Percentiles rank a stretch among this genome's conserved stretches.
These are phyloP conservation scores for Quercus phellos DNA, from an alignment of 331 rosid species.

Conservation along the genomic window DNA sequence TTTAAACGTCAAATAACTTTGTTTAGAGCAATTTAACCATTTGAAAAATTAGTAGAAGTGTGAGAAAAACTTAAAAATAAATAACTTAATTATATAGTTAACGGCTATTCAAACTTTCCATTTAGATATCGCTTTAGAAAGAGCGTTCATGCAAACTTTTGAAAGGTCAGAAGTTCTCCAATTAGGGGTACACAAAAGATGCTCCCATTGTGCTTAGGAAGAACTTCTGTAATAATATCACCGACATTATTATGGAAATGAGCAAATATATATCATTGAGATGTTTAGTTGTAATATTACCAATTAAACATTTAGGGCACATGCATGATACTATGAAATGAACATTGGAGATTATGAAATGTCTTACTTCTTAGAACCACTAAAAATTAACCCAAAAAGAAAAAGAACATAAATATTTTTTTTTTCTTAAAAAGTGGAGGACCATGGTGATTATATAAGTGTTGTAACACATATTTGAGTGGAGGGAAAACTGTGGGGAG, in stretches of 20 bases:
- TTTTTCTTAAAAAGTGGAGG: not conserved
- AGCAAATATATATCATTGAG: not conserved
- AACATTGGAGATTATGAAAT: not conserved
- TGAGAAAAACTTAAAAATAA: too few species aligned
- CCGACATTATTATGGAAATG: not conserved
- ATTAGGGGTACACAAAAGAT: conserved; percentile 27
- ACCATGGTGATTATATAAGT: conserved; percentile 5
- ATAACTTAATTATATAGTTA: too few species aligned
- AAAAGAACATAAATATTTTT: not conserved
- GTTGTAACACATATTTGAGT: conserved; percentile 13
- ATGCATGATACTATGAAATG: not conserved
- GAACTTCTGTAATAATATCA: not conserved
- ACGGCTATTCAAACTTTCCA: not conserved
- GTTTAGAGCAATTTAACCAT: too few species aligned
- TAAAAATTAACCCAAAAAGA: not conserved
- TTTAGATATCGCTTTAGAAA: conserved; percentile 7
- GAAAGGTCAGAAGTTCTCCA: conserved; percentile 22
- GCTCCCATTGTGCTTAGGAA: conserved; percentile 24
- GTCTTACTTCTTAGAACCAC: conserved; percentile 2
- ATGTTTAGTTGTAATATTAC: conserved; percentile 2
- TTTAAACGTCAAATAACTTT: too few species aligned
- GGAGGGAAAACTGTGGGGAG: conserved; percentile 4
- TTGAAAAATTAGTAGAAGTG: too few species aligned
- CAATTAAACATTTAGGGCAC: not conserved
- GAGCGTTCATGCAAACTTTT: conserved; percentile 1